phyloP scores from a whole-genome alignment of 2,329 filamentous ascomycete species.

The Ceratocystis alfenasii region DNA sequence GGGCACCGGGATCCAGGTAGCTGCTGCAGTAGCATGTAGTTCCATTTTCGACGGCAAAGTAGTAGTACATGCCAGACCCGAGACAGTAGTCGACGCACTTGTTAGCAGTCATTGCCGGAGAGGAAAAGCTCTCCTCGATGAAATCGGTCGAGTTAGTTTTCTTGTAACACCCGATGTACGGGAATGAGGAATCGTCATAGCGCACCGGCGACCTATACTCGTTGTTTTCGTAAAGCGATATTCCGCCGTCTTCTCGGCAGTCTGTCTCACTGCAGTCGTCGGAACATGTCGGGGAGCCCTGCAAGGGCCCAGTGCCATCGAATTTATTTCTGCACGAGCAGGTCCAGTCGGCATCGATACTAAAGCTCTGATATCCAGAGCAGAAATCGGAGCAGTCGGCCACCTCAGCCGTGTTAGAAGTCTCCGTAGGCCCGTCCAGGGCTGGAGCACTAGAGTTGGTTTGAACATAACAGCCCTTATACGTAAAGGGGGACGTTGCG shows the following conservation, averaged over 20 bases:
- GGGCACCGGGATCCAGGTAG: neutral
- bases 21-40: conserved; percentile 17
- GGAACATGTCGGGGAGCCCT: neutral
- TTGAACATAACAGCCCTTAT: conserved; percentile 7
- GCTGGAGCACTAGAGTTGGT: neutral
- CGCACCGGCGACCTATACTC: neutral
- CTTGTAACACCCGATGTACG: conserved; percentile 15
- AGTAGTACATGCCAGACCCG: conserved; percentile 15
- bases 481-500: neutral
- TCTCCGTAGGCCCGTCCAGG: neutral
- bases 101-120: conserved; percentile 10
- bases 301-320: neutral
- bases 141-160: neutral
- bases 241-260: neutral
- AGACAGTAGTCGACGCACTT: conserved; percentile 17
- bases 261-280: neutral
- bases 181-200: neutral
- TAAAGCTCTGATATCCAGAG: conserved; percentile 3
- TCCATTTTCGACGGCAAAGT: conserved; percentile 9
- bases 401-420: neutral
- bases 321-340: neutral
- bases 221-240: neutral
- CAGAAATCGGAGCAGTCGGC: neutral
- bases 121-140: neutral
- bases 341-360: neutral